Conservation (phyloP, 2,329 filamentous ascomycete genomes). For the Talaromyces verruculosus region DNA sequence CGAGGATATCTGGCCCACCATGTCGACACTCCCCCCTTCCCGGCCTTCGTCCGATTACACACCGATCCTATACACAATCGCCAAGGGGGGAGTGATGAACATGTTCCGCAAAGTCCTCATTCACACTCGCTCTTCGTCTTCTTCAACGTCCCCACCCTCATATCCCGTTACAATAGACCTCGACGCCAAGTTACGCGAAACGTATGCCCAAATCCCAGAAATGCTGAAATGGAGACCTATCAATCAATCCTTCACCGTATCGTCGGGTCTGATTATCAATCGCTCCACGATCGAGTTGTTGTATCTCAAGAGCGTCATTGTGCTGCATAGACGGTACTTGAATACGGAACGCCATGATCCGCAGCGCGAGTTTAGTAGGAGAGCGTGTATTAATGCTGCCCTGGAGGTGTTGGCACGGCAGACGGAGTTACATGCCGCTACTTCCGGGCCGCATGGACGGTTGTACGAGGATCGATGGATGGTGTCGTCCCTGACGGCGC, state of each 20-base stretch:
- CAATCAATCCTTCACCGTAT: constrained; percentile 44
- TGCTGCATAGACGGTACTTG: constrained; percentile 54
- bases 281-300: constrained; percentile 52
- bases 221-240: constrained; percentile 29
- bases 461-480: constrained; percentile 58
- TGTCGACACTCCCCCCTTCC: constrained; percentile 49
- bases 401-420: constrained; percentile 51
- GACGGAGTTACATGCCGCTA: constrained; percentile 48
- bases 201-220: constrained; percentile 26
- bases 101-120: constrained; percentile 33
- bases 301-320: constrained; percentile 50
- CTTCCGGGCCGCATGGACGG: constrained; percentile 51
- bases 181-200: constrained; percentile 27
- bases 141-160: constrained; percentile 17
- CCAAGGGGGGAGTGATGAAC: constrained; percentile 33
- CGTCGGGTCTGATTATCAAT: constrained; percentile 51
- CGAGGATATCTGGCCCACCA: constrained; percentile 55
- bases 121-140: constrained; percentile 23
- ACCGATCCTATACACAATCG: constrained; percentile 36
- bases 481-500: constrained; percentile 55
- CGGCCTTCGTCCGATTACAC: constrained; percentile 55
- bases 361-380: constrained; percentile 38
- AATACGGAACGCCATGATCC: constrained; percentile 34
- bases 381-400: constrained; percentile 48
- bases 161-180: constrained; percentile 28